phyloP scores from a whole-genome alignment of 2,329 filamentous ascomycete species.

The Periconia sp. region DNA sequence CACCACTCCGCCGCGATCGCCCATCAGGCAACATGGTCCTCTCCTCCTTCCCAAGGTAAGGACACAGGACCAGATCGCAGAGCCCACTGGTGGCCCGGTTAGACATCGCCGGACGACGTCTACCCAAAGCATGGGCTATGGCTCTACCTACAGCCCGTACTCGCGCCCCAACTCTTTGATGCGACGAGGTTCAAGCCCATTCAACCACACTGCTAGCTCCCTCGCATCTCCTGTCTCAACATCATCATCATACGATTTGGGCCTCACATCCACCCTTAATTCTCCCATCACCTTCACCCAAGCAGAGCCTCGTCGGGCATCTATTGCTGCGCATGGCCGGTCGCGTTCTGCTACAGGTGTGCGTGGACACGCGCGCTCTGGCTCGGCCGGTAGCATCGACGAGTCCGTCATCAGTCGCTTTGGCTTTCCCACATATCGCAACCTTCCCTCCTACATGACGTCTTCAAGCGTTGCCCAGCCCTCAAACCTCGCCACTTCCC shows the following conservation, averaged over 20 bases:
- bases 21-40: constrained; percentile 79
- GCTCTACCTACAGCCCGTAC: constrained; percentile 57
- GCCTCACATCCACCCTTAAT: constrained; percentile 58
- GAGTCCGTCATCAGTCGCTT: constrained; percentile 70
- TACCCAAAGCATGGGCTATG: constrained; percentile 50
- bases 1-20: constrained; percentile 73
- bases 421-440: constrained; percentile 84
- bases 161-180: constrained; percentile 51
- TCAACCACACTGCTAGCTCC: constrained; percentile 45
- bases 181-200: constrained; percentile 54
- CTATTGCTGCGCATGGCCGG: constrained; percentile 49
- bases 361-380: constrained; percentile 56
- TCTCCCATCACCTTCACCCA: constrained; percentile 66
- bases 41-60: constrained; percentile 85
- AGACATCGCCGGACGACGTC: constrained; percentile 63
- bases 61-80: constrained; percentile 79
- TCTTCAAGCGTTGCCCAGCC: constrained; percentile 42
- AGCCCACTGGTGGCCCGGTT: constrained; percentile 62
- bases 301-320: constrained; percentile 42
- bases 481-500: constrained; percentile 47
- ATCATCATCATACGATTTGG: constrained; percentile 49
- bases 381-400: constrained; percentile 73
- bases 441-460: constrained; percentile 67
- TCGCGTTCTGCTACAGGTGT: constrained; percentile 34
- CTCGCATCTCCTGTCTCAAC: constrained; percentile 54